Evolutionary conservation across 768 basidiomycete species (phyloP).

Genomic region (Dacryopinax primogenitus): DNA sequence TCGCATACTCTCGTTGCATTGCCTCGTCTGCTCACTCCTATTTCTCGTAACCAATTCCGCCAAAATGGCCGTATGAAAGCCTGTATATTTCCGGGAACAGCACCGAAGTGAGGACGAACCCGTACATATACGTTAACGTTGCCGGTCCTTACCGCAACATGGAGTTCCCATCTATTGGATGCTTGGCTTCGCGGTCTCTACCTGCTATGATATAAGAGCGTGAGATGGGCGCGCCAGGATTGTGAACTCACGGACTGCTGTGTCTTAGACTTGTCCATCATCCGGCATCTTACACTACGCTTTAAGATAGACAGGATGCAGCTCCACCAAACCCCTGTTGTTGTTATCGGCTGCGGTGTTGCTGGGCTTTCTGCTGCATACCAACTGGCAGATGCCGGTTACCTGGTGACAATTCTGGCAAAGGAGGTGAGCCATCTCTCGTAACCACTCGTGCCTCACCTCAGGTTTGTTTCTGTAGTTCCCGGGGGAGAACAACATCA

Average conservation of each 20-base stretch:
- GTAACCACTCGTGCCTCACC: not conserved
- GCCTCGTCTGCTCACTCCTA: not conserved
- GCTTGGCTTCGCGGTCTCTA: not conserved
- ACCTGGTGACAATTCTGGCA: not conserved
- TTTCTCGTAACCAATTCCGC: not conserved
- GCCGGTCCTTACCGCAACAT: too few species aligned
- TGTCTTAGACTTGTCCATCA: not conserved
- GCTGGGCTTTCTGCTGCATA: conserved; percentile 3
- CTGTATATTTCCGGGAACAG: conserved; percentile 5
- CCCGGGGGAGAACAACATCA: conserved; percentile 1
- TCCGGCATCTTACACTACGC: not conserved
- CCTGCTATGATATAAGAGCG: not conserved
- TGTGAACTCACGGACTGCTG: not conserved
- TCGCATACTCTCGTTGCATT: not conserved
- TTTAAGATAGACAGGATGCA: not conserved
- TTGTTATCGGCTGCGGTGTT: conserved; percentile 3
- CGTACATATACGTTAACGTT: not conserved
- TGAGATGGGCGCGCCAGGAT: not conserved
- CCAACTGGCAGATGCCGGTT: not conserved
- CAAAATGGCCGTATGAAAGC: not conserved
- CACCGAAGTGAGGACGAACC: not conserved
- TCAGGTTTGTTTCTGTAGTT: not conserved
- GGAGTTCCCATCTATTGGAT: too few species aligned
- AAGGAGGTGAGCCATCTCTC: not conserved
- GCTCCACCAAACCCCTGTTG: conserved; percentile 2